These are phyloP conservation scores for Rhododendron simsii DNA, from an alignment of 148 eudicot genomes.

Conservation along the genomic window DNA sequence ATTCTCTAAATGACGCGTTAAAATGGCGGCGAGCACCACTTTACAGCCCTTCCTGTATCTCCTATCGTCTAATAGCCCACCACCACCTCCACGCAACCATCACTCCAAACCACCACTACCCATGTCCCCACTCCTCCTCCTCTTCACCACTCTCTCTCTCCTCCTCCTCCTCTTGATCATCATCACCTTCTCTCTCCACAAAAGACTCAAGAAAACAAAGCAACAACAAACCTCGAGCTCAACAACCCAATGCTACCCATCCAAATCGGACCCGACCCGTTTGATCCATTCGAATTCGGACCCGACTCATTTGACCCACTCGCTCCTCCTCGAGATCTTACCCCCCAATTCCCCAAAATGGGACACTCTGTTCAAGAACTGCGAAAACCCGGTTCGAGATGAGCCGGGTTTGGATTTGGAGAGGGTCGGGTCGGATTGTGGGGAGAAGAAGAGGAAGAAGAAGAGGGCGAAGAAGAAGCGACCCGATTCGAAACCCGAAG, in stretches of 20 bases:
- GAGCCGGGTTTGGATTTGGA: constrained; percentile 20
- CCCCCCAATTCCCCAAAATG: constrained; percentile 41
- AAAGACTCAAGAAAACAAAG: constrained; percentile 15
- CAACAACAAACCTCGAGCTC: constrained; percentile 3
- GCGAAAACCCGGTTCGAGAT: constrained; percentile 22
- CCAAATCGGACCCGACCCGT: constrained; percentile 24
- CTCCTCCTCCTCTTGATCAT: constrained; percentile 17
- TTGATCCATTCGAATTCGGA: constrained; percentile 22
- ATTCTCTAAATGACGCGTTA: constrained; percentile 22
- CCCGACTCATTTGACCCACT: constrained; percentile 25
- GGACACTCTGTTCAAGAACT: constrained; percentile 20
- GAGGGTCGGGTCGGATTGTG: constrained; percentile 12
- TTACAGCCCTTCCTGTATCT: neutral
- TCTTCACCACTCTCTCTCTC: neutral
- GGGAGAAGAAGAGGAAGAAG: constrained; percentile 43
- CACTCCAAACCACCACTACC: neutral
- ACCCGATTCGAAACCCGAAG: constrained; percentile 6
- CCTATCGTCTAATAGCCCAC: neutral
- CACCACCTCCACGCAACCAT: neutral
- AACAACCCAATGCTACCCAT: constrained; percentile 13
- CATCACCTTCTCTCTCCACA: constrained; percentile 26
- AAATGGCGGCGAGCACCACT: constrained; percentile 21
- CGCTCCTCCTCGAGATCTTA: constrained; percentile 40
- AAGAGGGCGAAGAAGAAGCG: constrained; percentile 37
- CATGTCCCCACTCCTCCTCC: constrained; percentile 9